A percentile compares a stretch with the other conserved stretches of the same genome.
These are phyloP conservation scores for Chloromonas sp. DNA, from an alignment of 163 green algal species.

Conservation along the genomic window DNA sequence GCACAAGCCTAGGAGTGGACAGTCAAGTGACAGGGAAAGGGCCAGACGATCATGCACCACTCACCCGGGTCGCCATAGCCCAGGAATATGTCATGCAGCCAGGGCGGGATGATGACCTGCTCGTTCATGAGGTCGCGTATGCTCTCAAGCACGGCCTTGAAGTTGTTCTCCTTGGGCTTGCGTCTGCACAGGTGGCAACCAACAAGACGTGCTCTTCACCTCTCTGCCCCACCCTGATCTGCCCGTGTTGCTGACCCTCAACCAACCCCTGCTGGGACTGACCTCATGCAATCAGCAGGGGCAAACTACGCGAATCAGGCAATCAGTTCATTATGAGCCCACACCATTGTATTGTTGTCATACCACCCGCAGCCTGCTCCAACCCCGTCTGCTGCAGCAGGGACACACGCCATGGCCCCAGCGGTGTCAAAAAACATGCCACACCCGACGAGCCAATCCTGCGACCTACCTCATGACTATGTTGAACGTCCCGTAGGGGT, in stretches of 20 bases:
- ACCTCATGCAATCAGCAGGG: not conserved
- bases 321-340: not conserved
- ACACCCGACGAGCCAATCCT: no score
- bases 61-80: conserved; percentile 54
- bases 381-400: no score
- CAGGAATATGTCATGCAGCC: conserved; percentile 96
- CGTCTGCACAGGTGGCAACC: conserved; percentile 13
- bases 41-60: no score
- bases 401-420: no score
- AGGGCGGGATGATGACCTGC: conserved; percentile 71
- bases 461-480: conserved; percentile 62
- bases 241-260: no score
- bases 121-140: conserved; percentile 95
- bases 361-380: no score
- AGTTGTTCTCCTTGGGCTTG: conserved; percentile 98
- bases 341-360: not conserved
- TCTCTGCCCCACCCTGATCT: not conserved
- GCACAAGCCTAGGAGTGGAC: no score
- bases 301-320: not conserved
- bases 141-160: conserved; percentile 93
- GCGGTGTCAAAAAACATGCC: no score
- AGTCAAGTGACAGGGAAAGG: no score
- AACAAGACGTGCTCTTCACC: not conserved
- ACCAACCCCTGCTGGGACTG: not conserved
- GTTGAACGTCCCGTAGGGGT: conserved; percentile 86